Evolutionary conservation across 2,329 filamentous ascomycete species (phyloP).

Genomic region (Claviceps purpurea): DNA sequence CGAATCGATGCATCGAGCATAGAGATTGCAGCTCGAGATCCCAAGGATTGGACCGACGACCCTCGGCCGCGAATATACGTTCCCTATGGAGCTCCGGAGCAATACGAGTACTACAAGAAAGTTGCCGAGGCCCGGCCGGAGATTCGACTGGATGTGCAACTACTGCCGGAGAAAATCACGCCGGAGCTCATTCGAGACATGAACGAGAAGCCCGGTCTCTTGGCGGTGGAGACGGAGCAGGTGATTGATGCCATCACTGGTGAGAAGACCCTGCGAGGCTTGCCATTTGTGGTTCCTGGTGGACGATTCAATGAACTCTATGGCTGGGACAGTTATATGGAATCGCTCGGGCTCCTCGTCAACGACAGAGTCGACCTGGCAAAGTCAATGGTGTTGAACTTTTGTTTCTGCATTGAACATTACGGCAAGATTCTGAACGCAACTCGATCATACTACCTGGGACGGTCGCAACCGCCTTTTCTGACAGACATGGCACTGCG

Average conservation of each 20-base stretch:
- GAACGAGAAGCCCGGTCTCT: constrained; percentile 75
- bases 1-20: constrained; percentile 83
- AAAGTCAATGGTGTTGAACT: constrained; percentile 91
- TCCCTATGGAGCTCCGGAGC: constrained; percentile 69
- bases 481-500: constrained; percentile 93
- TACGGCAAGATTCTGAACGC: constrained; percentile 98
- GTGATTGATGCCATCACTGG: constrained; percentile 47
- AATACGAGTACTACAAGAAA: constrained; percentile 76
- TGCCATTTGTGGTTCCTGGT: constrained; percentile 94
- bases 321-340: constrained; percentile 99
- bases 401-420: constrained; percentile 95
- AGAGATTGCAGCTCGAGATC: constrained; percentile 72
- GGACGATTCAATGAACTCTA: constrained; percentile 97
- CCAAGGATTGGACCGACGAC: constrained; percentile 90
- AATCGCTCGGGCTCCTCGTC: constrained; percentile 75
- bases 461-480: constrained; percentile 89
- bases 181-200: constrained; percentile 69
- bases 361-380: constrained; percentile 77
- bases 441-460: constrained; percentile 89
- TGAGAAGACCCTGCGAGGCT: constrained; percentile 58
- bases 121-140: constrained; percentile 70
- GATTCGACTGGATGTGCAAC: constrained; percentile 73
- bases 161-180: constrained; percentile 64
- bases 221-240: constrained; percentile 83
- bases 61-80: constrained; percentile 87